Evolutionary conservation across 768 basidiomycete species (phyloP).

Genomic region (Suillus variegatus): DNA sequence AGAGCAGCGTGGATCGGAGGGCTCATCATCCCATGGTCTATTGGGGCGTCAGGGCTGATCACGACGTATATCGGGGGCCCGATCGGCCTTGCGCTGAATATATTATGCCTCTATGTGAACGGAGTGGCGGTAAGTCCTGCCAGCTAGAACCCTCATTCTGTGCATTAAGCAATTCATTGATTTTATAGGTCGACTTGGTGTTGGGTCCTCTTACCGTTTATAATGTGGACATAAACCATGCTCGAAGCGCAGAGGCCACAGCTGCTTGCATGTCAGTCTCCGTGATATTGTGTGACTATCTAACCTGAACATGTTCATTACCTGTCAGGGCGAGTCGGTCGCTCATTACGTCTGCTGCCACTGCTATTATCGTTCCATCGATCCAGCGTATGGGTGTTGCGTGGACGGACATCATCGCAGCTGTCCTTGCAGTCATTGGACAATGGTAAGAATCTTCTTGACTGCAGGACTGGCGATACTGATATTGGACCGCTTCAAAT

Average conservation of each 20-base stretch:
- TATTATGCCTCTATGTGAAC: constrained; percentile 55
- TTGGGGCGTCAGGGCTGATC: constrained; percentile 46
- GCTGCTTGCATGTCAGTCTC: constrained; percentile 49
- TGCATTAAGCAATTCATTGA: neutral
- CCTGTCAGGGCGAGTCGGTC: constrained; percentile 46
- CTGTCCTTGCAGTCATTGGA: constrained; percentile 45
- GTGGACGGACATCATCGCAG: constrained; percentile 43
- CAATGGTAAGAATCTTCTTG: constrained; percentile 41
- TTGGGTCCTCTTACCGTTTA: constrained; percentile 55
- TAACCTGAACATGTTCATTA: neutral
- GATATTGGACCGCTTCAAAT: neutral
- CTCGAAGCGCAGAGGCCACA: constrained; percentile 42
- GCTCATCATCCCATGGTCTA: constrained; percentile 49
- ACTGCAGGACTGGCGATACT: neutral
- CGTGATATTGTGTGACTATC: neutral
- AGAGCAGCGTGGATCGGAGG: constrained; percentile 47
- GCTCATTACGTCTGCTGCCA: constrained; percentile 42
- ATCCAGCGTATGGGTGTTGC: constrained; percentile 51
- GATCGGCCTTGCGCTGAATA: constrained; percentile 46
- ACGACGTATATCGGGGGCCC: constrained; percentile 47
- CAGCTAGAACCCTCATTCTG: neutral
- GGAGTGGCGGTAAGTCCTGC: constrained; percentile 51
- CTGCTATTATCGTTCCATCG: constrained; percentile 50
- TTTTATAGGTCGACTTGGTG: constrained; percentile 48
- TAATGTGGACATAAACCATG: constrained; percentile 54